These are phyloP conservation scores for Lasiodiplodia sp. DNA, from an alignment of 2,329 filamentous ascomycete species.

Conservation along the genomic window DNA sequence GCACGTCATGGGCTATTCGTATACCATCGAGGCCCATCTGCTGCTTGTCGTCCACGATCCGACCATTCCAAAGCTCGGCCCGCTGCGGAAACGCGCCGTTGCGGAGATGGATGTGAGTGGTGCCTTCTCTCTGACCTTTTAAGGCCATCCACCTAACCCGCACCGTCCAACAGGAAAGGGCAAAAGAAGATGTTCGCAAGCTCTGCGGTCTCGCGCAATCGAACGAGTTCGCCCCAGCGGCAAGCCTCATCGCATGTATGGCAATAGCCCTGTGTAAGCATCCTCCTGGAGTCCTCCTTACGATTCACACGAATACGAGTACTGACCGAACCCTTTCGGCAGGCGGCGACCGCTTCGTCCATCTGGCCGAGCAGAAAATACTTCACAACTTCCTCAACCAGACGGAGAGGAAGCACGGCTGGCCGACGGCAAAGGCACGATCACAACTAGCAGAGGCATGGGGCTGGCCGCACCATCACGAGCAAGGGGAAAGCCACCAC, in stretches of 20 bases:
- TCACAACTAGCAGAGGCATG: constrained; percentile 18
- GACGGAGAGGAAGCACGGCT: constrained; percentile 14
- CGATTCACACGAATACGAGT: too few species aligned
- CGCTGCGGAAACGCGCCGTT: constrained; percentile 43
- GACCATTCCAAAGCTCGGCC: constrained; percentile 46
- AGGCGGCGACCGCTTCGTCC: constrained; percentile 29
- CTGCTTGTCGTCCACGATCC: constrained; percentile 47
- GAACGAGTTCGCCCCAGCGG: constrained; percentile 44
- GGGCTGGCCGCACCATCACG: constrained; percentile 1
- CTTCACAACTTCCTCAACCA: constrained; percentile 4
- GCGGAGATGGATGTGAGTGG: constrained; percentile 39
- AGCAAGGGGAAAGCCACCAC: not conserved
- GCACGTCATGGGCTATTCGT: constrained; percentile 39
- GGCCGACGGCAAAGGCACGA: constrained; percentile 14
- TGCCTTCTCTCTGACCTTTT: not conserved
- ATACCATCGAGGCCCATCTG: constrained; percentile 46
- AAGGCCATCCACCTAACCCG: not conserved
- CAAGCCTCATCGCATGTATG: constrained; percentile 47
- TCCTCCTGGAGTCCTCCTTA: too few species aligned
- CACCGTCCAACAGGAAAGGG: not conserved
- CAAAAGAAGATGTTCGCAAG: constrained; percentile 38
- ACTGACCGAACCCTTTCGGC: not conserved
- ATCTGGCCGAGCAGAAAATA: not conserved
- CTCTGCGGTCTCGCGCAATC: constrained; percentile 45
- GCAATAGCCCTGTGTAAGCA: constrained; percentile 44